A percentile compares a stretch with the other conserved stretches of the same genome.
phyloP scores from a whole-genome alignment of 2,329 filamentous ascomycete genomes.

The Ophiostoma sp. region DNA sequence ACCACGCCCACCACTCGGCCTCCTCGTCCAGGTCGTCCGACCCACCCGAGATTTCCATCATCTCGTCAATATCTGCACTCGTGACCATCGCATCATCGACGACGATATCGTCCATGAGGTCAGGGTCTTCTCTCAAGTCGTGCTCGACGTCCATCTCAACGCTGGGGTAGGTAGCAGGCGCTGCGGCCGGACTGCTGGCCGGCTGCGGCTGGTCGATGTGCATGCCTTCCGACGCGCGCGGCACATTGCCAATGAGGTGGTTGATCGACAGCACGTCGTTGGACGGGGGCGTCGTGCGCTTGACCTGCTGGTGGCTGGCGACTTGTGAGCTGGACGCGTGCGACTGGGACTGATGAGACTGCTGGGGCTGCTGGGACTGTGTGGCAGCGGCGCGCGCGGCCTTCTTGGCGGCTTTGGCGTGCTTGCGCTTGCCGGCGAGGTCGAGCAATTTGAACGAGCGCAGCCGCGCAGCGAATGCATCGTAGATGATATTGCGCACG shows the following conservation, averaged over 20 bases:
- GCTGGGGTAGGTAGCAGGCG: background rate
- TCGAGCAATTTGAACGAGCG: constrained; percentile 26
- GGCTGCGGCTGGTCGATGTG: constrained; percentile 6
- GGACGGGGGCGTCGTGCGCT: constrained; percentile 4
- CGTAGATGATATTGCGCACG: constrained; percentile 24
- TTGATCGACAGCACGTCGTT: constrained; percentile 19
- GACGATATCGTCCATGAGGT: constrained; percentile 10
- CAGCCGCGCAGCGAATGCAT: constrained; percentile 25
- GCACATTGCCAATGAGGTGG: constrained; percentile 22
- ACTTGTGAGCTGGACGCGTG: background rate
- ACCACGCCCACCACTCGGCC: constrained; percentile 27
- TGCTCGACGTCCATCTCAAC: constrained; percentile 21
- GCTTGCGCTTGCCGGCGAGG: constrained; percentile 20
- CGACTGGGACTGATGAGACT: background rate
- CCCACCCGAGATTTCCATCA: constrained; percentile 17
- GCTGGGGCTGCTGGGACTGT: background rate
- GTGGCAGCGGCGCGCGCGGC: background rate
- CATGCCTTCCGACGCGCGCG: constrained; percentile 6
- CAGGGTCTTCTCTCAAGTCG: constrained; percentile 6
- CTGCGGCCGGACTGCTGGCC: background rate
- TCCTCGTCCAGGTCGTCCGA: constrained; percentile 16
- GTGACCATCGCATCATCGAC: constrained; percentile 7
- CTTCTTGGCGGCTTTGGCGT: background rate
- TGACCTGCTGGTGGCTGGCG: background rate
- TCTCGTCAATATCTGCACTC: constrained; percentile 1